Evolutionary conservation across 768 basidiomycete genomes (phyloP), one percentile per base, ranked within the genome.

Genomic region (Auriscalpium vulgare): DNA sequence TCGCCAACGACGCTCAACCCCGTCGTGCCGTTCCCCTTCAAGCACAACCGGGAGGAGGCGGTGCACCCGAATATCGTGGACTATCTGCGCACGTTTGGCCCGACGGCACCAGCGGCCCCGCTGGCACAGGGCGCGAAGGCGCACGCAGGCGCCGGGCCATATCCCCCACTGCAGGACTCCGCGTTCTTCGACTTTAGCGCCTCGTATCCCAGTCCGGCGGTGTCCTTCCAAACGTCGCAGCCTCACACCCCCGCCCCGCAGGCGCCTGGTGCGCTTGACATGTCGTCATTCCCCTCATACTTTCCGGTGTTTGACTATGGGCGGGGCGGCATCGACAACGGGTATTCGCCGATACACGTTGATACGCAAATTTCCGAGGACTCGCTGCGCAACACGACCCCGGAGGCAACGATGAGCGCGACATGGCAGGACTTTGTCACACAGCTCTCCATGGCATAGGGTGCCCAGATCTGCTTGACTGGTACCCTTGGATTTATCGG

Each of bases 1-100:
- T 89, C 87, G 8, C 88, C 88, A 8, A 79, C 73, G n/a, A 82
- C 86, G 10, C 77, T 76, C 48, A 84, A 87, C 61, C 87, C 87
- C 2, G 76, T 88, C 23, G 83, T 89, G 9, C 87, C 88, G 16
- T 71, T 89, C 6, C 85, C 86, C 2, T 65, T 89, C 43, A 75
- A 78, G 17, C 73, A 79, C 4, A 74, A 75, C 13, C 67, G 74
- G 50, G 77, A 75, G 53, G 72, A 77, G 23, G 73, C 76, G 19
- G 73, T 85, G 17, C 80, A 87, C 59, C 82, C 82, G 8, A 80
- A 69, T n/a, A 78, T 89, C 3, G 72, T 83, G 53, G 83, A 85
- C 57, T 90, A 90, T 63, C 68, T 90, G 54, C 76, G 77, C 47
- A 82, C 87, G 8, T 89, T 90, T 65, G 70, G 63, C 0, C 68